Evolutionary conservation across 768 basidiomycete genomes (phyloP).

Genomic region (Infundibulicybe gibba): DNA sequence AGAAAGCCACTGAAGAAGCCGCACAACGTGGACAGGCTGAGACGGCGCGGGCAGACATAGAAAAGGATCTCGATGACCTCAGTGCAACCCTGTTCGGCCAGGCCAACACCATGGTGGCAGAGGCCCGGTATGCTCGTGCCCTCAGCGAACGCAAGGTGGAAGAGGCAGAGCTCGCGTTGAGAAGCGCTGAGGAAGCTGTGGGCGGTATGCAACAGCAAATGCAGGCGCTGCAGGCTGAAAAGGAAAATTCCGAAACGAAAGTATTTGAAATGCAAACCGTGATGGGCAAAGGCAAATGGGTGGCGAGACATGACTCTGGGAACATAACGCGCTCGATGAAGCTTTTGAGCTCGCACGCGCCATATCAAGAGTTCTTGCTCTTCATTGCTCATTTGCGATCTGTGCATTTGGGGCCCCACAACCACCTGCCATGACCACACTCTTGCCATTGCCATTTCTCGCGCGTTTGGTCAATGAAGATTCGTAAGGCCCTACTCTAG

Average conservation of each 20-base stretch:
- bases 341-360: constrained; percentile 64
- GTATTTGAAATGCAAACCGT: constrained; percentile 43
- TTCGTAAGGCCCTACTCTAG: constrained; percentile 54
- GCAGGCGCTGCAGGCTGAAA: constrained; percentile 69
- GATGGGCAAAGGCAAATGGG: constrained; percentile 72
- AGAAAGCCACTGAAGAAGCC: constrained; percentile 93
- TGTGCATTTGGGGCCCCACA: constrained; percentile 58
- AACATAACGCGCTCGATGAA: constrained; percentile 30
- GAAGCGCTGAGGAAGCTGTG: constrained; percentile 84
- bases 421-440: constrained; percentile 66
- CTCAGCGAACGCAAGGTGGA: constrained; percentile 72
- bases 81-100: constrained; percentile 87
- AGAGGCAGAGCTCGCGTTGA: constrained; percentile 73
- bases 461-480: constrained; percentile 77
- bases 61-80: constrained; percentile 93
- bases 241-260: constrained; percentile 55
- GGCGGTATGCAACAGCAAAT: constrained; percentile 81
- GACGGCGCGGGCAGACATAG: constrained; percentile 75
- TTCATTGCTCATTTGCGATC: constrained; percentile 77
- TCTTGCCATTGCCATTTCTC: constrained; percentile 78
- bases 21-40: constrained; percentile 89
- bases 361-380: constrained; percentile 76
- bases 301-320: constrained; percentile 34
- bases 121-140: constrained; percentile 68
- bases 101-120: constrained; percentile 98